Conservation (phyloP, 345 rosid species). For the Eucalyptus erythrocorys region DNA sequence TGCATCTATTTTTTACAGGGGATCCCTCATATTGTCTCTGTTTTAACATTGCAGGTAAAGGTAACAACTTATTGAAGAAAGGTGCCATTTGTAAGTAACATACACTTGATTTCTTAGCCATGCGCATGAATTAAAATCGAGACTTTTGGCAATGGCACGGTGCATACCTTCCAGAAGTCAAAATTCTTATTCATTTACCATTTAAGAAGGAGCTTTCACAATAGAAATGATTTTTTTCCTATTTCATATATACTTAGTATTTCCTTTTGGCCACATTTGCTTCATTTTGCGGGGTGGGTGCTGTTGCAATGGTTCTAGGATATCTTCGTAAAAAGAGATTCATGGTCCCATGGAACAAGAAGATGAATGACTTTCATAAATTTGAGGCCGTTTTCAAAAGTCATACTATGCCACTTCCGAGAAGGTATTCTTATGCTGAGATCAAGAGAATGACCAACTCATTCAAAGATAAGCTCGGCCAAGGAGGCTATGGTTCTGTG, state of each 20-base stretch:
- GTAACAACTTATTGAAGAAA: accelerated
- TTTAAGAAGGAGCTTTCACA: neutral
- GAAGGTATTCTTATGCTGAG: conserved; percentile 7
- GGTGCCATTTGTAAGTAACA: neutral
- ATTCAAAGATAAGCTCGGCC: conserved; percentile 11
- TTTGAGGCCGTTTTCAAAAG: neutral
- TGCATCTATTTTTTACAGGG: neutral
- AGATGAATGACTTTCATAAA: neutral
- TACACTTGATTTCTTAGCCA: neutral
- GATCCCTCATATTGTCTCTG: neutral
- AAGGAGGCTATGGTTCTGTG: conserved; percentile 19
- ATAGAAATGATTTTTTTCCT: neutral
- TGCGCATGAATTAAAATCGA: accelerated
- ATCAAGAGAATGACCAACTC: conserved; percentile 18
- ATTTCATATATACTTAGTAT: neutral
- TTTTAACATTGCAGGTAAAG: neutral
- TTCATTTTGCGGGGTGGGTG: accelerated
- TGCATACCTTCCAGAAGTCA: neutral
- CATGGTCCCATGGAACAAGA: neutral
- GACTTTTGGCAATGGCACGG: neutral
- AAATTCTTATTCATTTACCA: neutral
- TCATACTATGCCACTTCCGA: neutral
- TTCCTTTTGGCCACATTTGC: neutral
- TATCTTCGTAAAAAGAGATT: neutral
- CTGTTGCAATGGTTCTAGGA: neutral